Base-by-base conservation (phyloP, 2,329 filamentous ascomycete genomes). In the Mycosphaerelloides madeirae region DNA sequence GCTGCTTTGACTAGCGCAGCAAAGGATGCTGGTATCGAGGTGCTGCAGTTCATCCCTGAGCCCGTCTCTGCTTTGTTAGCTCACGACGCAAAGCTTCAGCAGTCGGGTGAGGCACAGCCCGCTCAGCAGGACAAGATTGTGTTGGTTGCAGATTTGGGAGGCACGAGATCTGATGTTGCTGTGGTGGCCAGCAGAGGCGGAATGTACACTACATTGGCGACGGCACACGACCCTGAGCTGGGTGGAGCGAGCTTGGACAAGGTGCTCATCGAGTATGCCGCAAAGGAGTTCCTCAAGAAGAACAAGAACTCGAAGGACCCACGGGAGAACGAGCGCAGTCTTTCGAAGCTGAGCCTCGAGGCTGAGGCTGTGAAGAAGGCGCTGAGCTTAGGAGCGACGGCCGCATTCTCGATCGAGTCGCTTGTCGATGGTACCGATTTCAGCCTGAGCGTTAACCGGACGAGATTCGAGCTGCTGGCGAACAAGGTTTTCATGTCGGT, bases 241-340 rank as follows among this genome's bases (percentile, higher is more conserved):
- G 83, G 87, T 44, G 93, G 93, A 62, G 77, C 81, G 29, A 83
- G 89, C 55, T 77, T 98, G 45, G 93, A 98, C 73, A 80, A 93
- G 66, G 85, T 91, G 38, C 78, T 98, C 47, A 86, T 95, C 66
- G 91, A 98, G 66, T 84, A 96, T 76, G 96, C 97, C 59, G 86
- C 91, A 59, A 98, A 98, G 78, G 93, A 98, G 71, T 98, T 98
- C 73, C 79, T 93, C 64, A 97, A 98, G 80, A 95, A 95, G 78
- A 81, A 97, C 79, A 84, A 83, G 73, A 80, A 80, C 46, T 54
- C 61, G 25, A 52, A 54, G 32, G 93, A 97, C 68, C 93, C 93
- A 16, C 80, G 90, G 57, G 78, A 83, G 63, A 87, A 93, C 65
- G 76, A 83, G 43, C 83, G 83, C 60, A 85, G 85, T 60, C 73